phyloP scores from a whole-genome alignment of 805 yeast genomes.

The Ogataea allantospora region DNA sequence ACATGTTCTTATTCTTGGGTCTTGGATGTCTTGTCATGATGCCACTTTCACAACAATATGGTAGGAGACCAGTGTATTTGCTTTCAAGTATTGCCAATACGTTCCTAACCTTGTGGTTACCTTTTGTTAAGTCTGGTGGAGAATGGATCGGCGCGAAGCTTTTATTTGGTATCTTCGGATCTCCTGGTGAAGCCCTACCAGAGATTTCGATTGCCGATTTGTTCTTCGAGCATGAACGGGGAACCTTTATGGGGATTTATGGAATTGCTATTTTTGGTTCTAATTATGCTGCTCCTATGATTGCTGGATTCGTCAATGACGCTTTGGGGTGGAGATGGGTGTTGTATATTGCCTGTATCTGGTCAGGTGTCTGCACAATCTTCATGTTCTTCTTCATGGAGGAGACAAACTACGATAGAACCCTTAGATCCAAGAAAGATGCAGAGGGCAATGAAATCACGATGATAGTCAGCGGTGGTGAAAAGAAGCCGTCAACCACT shows the following conservation, averaged over 20 bases:
- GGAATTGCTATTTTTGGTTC: conserved; percentile 53
- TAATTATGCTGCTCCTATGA: conserved; percentile 56
- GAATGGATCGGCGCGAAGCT: conserved; percentile 33
- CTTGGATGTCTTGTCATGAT: conserved; percentile 37
- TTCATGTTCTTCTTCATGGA: conserved; percentile 48
- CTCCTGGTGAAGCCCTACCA: conserved; percentile 47
- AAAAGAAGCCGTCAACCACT: conserved; percentile 5
- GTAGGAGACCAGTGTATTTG: conserved; percentile 38
- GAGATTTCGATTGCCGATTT: conserved; percentile 49
- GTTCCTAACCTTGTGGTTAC: conserved; percentile 35
- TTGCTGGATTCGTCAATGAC: conserved; percentile 55
- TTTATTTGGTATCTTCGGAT: conserved; percentile 33
- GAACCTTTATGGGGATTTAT: conserved; percentile 47
- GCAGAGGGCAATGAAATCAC: conserved; percentile 22
- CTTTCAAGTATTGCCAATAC: conserved; percentile 32
- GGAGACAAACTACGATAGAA: conserved; percentile 45
- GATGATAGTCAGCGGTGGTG: conserved; percentile 24
- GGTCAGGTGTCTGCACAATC: conserved; percentile 40
- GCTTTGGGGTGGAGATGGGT: conserved; percentile 55
- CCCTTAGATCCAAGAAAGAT: conserved; percentile 28
- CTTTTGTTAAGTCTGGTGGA: conserved; percentile 32
- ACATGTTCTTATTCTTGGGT: conserved; percentile 41
- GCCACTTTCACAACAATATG: conserved; percentile 40
- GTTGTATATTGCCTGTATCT: conserved; percentile 47
- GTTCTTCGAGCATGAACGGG: conserved; percentile 52